These are phyloP conservation scores for Glycine soja DNA, from an alignment of 306 rosid species.

Conservation along the genomic window DNA sequence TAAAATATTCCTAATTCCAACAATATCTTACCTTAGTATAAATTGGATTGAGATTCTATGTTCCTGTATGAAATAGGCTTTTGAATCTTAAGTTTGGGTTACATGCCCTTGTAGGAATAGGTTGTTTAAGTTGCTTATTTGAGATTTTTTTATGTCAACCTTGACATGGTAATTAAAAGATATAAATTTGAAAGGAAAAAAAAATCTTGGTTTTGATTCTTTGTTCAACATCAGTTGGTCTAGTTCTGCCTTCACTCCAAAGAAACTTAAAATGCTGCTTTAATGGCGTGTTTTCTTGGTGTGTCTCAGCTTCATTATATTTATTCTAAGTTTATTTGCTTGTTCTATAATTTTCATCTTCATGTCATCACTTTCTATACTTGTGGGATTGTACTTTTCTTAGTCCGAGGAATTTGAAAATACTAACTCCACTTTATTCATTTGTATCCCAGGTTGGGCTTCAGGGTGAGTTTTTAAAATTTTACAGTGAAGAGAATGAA, in stretches of 20 bases:
- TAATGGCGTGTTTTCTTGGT: conserved; percentile 29
- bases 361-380: conserved; percentile 32
- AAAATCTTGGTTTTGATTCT: conserved; percentile 1
- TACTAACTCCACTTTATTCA: conserved; percentile 39
- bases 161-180: not conserved
- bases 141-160: not conserved
- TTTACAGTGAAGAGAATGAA: conserved; percentile 66
- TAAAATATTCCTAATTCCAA: not conserved
- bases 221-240: conserved; percentile 10
- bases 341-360: conserved; percentile 24
- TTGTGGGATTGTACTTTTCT: conserved; percentile 19
- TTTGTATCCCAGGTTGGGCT: conserved; percentile 81
- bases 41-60: conserved; percentile 8
- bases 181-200: not conserved
- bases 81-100: conserved; percentile 27
- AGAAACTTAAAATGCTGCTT: not conserved
- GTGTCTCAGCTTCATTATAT: conserved; percentile 1
- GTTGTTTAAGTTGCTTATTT: conserved; percentile 10
- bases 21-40: not conserved
- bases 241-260: conserved; percentile 24
- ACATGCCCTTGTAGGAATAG: not conserved
- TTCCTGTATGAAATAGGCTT: conserved; percentile 7
- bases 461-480: conserved; percentile 72
- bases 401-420: conserved; percentile 20
- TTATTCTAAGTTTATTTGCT: conserved; percentile 18